Percentiles rank a stretch among this genome's conserved stretches.
These are phyloP conservation scores for Hypoxylon cercidicola DNA, from an alignment of 495 filamentous ascomycete genomes.

Conservation along the genomic window DNA sequence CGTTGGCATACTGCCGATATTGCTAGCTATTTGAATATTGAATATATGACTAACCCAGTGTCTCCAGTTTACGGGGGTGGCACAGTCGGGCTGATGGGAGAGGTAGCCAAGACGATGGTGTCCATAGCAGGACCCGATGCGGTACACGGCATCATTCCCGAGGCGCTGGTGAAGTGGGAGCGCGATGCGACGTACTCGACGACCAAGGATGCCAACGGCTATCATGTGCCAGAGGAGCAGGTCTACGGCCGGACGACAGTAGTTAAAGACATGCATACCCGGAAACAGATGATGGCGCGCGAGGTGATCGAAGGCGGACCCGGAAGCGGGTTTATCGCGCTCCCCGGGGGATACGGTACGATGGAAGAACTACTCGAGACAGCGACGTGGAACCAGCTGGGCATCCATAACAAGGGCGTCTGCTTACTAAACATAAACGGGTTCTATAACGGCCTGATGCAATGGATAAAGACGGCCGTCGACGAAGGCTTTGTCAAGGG, in stretches of 20 bases:
- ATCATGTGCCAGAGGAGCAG: conserved; percentile 67
- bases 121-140: conserved; percentile 79
- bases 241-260: conserved; percentile 86
- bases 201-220: conserved; percentile 42
- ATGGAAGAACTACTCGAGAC: conserved; percentile 97
- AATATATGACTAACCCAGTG: conserved; percentile 17
- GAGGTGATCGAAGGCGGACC: conserved; percentile 83
- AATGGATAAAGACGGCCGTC: conserved; percentile 84
- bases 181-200: conserved; percentile 62
- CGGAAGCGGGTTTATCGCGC: conserved; percentile 87
- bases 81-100: conserved; percentile 94
- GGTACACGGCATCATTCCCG: conserved; percentile 93
- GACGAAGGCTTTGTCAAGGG: conserved; percentile 76
- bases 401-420: conserved; percentile 86
- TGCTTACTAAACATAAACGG: conserved; percentile 87
- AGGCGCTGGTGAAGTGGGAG: conserved; percentile 84
- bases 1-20: background rate
- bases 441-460: conserved; percentile 87
- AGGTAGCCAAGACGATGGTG: conserved; percentile 87
- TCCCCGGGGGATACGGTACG: conserved; percentile 92
- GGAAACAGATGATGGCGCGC: conserved; percentile 90
- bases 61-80: conserved; percentile 87
- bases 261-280: conserved; percentile 93
- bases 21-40: background rate
- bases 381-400: conserved; percentile 96